Conservation (phyloP, 2,329 filamentous ascomycete species). For the Aspergillus texensis region DNA sequence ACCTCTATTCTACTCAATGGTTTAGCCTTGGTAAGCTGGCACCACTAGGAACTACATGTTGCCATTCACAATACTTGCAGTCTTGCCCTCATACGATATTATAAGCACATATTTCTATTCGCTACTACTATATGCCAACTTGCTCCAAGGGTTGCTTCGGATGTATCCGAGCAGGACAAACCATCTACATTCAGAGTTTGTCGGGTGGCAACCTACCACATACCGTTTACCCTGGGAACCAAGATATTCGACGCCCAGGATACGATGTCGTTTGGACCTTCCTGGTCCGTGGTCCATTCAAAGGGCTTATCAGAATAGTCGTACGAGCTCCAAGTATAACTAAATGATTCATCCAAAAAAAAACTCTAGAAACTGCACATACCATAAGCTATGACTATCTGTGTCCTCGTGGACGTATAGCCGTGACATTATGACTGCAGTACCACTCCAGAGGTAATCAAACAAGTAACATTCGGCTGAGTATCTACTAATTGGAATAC, state of each 20-base stretch:
- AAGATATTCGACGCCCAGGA: background rate
- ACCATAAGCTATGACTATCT: background rate
- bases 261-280: background rate
- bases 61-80: no score
- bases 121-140: background rate
- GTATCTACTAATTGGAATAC: background rate
- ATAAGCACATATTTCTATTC: background rate
- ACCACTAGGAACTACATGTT: fast-evolving
- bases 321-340: background rate
- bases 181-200: background rate
- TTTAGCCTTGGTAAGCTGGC: no score
- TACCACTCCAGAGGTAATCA: background rate
- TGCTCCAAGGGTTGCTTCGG: no score
- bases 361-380: no score
- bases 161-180: no score
- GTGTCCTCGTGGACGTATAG: background rate
- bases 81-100: background rate
- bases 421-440: no score
- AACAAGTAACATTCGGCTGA: background rate
- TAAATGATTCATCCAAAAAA: background rate
- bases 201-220: background rate
- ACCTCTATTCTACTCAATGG: no score
- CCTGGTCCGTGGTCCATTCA: no score
- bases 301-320: no score
- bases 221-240: background rate